Percentiles rank a stretch among this genome's conserved stretches.
Conservation (phyloP, 345 rosid species). For the Ailanthus altissimus region DNA sequence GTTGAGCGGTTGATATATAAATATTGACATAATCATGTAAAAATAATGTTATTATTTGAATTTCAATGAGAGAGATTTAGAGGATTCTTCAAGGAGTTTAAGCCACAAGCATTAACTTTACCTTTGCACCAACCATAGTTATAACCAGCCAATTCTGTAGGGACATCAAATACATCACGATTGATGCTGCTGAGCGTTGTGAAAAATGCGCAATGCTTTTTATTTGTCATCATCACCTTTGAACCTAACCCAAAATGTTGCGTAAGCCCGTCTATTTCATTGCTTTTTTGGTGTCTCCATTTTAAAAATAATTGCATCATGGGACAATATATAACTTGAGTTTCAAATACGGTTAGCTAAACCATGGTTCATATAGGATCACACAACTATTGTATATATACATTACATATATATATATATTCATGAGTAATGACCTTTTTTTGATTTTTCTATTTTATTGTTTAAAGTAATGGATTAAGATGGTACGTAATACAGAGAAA, state of each 20-base stretch:
- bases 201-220: constrained; percentile 31
- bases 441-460: no score
- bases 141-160: constrained; percentile 26
- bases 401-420: no score
- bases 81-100: constrained; percentile 24
- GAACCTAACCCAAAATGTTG: constrained; percentile 25
- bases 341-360: constrained; percentile 4
- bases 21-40: background rate
- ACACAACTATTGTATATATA: no score
- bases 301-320: constrained; percentile 20
- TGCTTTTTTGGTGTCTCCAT: constrained; percentile 33
- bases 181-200: constrained; percentile 20
- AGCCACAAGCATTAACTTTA: constrained; percentile 26
- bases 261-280: constrained; percentile 29
- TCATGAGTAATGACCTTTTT: no score
- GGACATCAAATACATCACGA: constrained; percentile 25
- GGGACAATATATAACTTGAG: background rate
- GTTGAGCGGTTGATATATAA: constrained; percentile 9
- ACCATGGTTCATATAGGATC: background rate
- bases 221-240: constrained; percentile 29
- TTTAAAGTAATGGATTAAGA: no score
- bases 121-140: background rate
- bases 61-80: constrained; percentile 3
- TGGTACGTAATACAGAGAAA: no score
- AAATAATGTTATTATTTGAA: background rate